Conservation (phyloP, 768 basidiomycete genomes). For the Leccinum subtestaceum region DNA sequence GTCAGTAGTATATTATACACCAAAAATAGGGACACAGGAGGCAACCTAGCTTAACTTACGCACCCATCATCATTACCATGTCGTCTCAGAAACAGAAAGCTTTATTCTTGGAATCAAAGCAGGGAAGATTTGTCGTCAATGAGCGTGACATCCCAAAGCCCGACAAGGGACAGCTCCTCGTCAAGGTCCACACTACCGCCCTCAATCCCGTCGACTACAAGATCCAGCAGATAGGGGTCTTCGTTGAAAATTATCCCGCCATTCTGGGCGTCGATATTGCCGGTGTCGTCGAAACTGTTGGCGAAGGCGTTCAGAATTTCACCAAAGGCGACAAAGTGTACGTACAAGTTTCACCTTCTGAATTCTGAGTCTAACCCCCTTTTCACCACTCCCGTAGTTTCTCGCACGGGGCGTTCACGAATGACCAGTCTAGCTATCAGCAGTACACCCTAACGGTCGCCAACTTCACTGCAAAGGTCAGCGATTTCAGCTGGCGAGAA, state of each 20-base stretch:
- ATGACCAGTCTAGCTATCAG: slow-evolving; percentile 38
- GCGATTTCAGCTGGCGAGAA: background rate
- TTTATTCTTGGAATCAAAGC: slow-evolving; percentile 26
- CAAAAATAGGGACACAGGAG: slow-evolving; percentile 5
- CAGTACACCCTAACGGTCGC: slow-evolving; percentile 36
- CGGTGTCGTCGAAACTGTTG: slow-evolving; percentile 39
- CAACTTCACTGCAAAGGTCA: slow-evolving; percentile 37
- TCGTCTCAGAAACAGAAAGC: slow-evolving; percentile 28
- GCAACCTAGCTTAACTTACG: slow-evolving; percentile 10
- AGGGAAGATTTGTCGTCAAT: slow-evolving; percentile 31
- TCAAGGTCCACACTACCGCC: slow-evolving; percentile 38
- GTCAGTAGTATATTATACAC: slow-evolving; percentile 6
- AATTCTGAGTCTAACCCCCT: background rate
- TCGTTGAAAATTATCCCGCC: slow-evolving; percentile 36
- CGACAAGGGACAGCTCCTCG: slow-evolving; percentile 38
- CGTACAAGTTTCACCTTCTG: background rate
- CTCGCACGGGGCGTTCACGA: slow-evolving; percentile 31
- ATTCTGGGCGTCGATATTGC: slow-evolving; percentile 36
- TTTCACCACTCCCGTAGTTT: slow-evolving; percentile 5
- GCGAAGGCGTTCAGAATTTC: slow-evolving; percentile 34
- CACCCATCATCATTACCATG: slow-evolving; percentile 17
- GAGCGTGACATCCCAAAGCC: slow-evolving; percentile 32
- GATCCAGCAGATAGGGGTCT: slow-evolving; percentile 31
- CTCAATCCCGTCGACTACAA: slow-evolving; percentile 50
- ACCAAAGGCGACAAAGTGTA: slow-evolving; percentile 43